A percentile compares a stretch with the other conserved stretches of the same genome.
Evolutionary conservation across 345 rosid genomes (phyloP).

Genomic region (Melaleuca quinquenervia): DNA sequence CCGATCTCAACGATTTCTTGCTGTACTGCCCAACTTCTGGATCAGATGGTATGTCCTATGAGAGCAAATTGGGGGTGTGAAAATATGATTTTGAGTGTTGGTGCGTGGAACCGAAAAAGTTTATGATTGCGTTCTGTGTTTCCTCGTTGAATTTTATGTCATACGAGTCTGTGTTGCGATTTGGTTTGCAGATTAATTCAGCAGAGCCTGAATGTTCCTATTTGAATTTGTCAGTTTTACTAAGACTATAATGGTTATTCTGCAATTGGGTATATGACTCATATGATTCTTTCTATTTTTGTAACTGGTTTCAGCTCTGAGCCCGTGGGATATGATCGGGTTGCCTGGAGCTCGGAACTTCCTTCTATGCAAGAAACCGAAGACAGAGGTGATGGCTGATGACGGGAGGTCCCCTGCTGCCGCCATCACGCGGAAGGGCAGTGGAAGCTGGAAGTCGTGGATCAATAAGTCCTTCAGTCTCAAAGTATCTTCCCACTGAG

Average conservation of each 20-base stretch:
- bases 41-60: constrained; percentile 8
- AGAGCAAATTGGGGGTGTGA: no score
- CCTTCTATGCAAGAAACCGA: constrained; percentile 82
- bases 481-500: constrained; percentile 58
- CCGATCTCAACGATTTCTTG: constrained; percentile 62
- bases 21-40: constrained; percentile 68
- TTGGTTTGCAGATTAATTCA: not conserved
- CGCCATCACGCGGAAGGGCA: constrained; percentile 34
- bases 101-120: not conserved
- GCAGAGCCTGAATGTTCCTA: not conserved
- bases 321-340: constrained; percentile 79
- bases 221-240: not conserved
- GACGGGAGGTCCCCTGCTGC: constrained; percentile 13
- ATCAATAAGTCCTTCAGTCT: constrained; percentile 75
- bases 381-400: constrained; percentile 23
- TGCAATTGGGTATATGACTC: not conserved
- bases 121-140: not conserved
- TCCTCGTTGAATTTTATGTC: not conserved
- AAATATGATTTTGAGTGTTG: not conserved
- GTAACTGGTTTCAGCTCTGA: constrained; percentile 37
- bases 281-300: not conserved
- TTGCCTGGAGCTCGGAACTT: constrained; percentile 68
- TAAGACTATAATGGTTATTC: not conserved
- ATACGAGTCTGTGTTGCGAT: fast-evolving
- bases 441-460: constrained; percentile 88